Conservation (phyloP, 352 stramenopile species). For the Pythium guiyangense region DNA sequence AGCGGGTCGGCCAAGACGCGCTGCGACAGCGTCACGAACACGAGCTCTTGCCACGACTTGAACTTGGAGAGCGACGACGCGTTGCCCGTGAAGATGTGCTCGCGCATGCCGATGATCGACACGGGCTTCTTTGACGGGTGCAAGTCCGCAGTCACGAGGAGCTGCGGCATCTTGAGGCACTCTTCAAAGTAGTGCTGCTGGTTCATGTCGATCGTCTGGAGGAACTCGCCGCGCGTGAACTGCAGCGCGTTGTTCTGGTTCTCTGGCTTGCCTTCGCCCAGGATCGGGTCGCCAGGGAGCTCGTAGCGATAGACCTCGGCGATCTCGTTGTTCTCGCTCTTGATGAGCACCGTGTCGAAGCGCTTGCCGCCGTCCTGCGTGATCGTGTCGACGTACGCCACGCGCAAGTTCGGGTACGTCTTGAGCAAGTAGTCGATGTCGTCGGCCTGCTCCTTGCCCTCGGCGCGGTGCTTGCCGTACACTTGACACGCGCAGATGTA, state of each 20-base stretch:
- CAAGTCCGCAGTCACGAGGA: conserved; percentile 59
- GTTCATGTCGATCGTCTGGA: conserved; percentile 90
- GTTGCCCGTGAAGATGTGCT: conserved; percentile 82
- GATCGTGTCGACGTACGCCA: conserved; percentile 78
- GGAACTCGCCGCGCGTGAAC: conserved; percentile 80
- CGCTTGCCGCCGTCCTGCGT: conserved; percentile 22
- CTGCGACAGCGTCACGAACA: conserved; percentile 79
- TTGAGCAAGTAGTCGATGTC: conserved; percentile 77
- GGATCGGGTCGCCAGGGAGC: conserved; percentile 70
- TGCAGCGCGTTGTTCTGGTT: conserved; percentile 83
- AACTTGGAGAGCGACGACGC: conserved; percentile 77
- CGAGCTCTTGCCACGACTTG: conserved; percentile 74
- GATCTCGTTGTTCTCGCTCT: conserved; percentile 62
- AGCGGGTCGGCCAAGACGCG: conserved; percentile 74
- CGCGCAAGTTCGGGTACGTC: conserved; percentile 73
- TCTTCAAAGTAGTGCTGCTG: conserved; percentile 87
- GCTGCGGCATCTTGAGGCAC: conserved; percentile 81
- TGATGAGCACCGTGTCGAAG: conserved; percentile 72
- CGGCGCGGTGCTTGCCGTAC: conserved; percentile 73
- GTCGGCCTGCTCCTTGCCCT: conserved; percentile 58
- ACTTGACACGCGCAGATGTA: conserved; percentile 84
- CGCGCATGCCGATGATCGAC: conserved; percentile 80
- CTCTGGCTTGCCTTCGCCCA: conserved; percentile 80
- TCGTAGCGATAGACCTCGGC: conserved; percentile 74
- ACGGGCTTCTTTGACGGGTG: conserved; percentile 69